Evolutionary conservation across 176 grass and related monocot genomes (phyloP).

Genomic region (Elymus sibiricus): DNA sequence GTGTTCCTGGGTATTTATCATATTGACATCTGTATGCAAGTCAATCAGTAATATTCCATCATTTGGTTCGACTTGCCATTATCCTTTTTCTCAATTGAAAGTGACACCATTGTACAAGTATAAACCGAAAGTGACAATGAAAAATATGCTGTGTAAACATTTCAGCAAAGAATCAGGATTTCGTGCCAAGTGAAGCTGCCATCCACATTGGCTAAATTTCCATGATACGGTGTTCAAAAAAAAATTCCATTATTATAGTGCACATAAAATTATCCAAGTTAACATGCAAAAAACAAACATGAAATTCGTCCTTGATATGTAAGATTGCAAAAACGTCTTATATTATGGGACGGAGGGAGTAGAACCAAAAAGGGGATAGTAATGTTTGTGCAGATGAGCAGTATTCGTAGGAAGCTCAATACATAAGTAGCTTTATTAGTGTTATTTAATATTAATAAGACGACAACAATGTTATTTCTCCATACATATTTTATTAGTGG

Average conservation of each 20-base stretch:
- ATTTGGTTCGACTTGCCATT: neutral
- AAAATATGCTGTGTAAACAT: neutral
- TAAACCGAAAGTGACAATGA: neutral
- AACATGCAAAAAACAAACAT: neutral
- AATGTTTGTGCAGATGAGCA: neutral
- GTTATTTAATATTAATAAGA: slow-evolving; percentile 3
- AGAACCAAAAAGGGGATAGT: neutral
- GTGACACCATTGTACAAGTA: slow-evolving; percentile 17
- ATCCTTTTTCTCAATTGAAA: neutral
- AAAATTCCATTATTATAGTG: neutral
- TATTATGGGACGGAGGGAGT: no score
- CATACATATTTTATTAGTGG: slow-evolving; percentile 11
- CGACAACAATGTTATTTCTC: neutral
- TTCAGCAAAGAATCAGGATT: neutral
- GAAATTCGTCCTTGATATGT: neutral
- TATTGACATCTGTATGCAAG: slow-evolving; percentile 20
- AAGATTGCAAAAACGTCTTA: no score
- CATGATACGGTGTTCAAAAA: neutral
- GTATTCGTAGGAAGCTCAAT: neutral
- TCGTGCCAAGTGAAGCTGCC: neutral
- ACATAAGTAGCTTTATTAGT: neutral
- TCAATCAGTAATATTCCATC: neutral
- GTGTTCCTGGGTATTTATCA: slow-evolving; percentile 1
- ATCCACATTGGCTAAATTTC: neutral
- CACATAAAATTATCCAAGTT: neutral